A percentile compares a stretch with the other conserved stretches of the same genome.
Conservation (phyloP, 495 filamentous ascomycete genomes). For the Talaromyces liani region DNA sequence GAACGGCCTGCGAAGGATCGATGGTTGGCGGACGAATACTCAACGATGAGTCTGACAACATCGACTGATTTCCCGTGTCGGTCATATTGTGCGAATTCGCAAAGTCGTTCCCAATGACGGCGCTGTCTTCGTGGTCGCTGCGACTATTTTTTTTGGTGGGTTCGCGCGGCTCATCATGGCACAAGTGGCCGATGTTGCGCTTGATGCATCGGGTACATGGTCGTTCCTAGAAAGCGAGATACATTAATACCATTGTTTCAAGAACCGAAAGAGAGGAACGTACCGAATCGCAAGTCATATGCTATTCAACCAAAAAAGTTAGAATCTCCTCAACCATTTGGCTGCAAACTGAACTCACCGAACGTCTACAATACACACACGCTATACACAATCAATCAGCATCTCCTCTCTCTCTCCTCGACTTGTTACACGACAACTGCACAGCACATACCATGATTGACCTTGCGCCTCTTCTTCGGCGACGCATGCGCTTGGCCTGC, state of each 20-base stretch:
- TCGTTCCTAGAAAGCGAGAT: conserved; percentile 56
- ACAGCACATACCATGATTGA: conserved; percentile 84
- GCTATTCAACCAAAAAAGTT: conserved; percentile 44
- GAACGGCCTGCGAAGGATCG: conserved; percentile 25
- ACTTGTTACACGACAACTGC: conserved; percentile 9
- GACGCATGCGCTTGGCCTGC: conserved; percentile 42
- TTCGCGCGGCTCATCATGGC: conserved; percentile 94
- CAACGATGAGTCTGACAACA: conserved; percentile 28
- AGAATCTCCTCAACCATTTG: not conserved
- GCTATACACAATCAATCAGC: conserved; percentile 49
- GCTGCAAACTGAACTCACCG: conserved; percentile 56
- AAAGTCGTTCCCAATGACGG: conserved; percentile 41
- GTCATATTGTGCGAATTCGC: conserved; percentile 30
- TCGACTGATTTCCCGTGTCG: conserved; percentile 37
- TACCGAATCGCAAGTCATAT: conserved; percentile 99
- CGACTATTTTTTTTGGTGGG: conserved; percentile 64
- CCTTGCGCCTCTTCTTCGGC: conserved; percentile 95
- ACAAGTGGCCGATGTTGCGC: conserved; percentile 96
- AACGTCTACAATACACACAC: conserved; percentile 98
- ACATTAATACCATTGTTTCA: conserved; percentile 18
- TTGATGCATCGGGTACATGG: conserved; percentile 98
- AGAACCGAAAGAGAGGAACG: conserved; percentile 35
- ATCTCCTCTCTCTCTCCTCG: not conserved
- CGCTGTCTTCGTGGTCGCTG: conserved; percentile 58
- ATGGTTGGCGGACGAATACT: conserved; percentile 26